Percentiles rank a stretch among this genome's conserved stretches.
Conservation (phyloP, 176 grass and related monocot genomes). For the Saccharum officinarum region DNA sequence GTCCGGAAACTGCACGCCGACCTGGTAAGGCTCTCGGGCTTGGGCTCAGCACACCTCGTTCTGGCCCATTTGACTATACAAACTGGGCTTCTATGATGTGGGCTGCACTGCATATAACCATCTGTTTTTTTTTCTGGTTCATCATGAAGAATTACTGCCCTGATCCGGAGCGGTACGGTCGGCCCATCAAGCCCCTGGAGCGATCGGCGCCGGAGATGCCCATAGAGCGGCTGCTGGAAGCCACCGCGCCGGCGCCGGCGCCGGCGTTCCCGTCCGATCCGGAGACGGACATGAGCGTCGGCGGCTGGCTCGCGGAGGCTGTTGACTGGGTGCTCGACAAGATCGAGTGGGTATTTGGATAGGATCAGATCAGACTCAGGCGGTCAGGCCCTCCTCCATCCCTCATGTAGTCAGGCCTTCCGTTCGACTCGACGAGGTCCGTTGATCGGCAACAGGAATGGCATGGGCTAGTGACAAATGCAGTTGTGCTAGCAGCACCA, state of each 20-base stretch:
- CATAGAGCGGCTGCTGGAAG: slow-evolving; percentile 49
- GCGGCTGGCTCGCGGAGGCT: slow-evolving; percentile 39
- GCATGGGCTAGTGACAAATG: not conserved
- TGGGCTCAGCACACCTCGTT: not conserved
- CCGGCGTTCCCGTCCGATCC: slow-evolving; percentile 55
- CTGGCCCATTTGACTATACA: no score
- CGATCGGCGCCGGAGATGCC: slow-evolving; percentile 47
- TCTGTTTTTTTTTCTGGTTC: not conserved
- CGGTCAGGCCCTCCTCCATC: not conserved
- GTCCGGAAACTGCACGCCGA: slow-evolving; percentile 80
- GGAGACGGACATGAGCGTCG: slow-evolving; percentile 70
- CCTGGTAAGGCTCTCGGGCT: slow-evolving; percentile 26
- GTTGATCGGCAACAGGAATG: no score
- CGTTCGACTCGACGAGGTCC: no score
- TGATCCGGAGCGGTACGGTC: slow-evolving; percentile 48
- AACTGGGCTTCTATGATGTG: not conserved
- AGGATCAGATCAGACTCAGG: not conserved
- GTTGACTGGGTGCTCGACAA: slow-evolving; percentile 36
- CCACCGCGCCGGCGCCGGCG: slow-evolving; percentile 11
- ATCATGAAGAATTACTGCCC: slow-evolving; percentile 46
- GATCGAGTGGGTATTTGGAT: slow-evolving; percentile 27
- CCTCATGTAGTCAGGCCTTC: no score
- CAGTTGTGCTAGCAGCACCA: not conserved
- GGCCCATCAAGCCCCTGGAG: slow-evolving; percentile 48
- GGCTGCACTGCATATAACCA: not conserved